Conservation (phyloP, 2,329 filamentous ascomycete genomes). For the Sporothrix brasiliensis region DNA sequence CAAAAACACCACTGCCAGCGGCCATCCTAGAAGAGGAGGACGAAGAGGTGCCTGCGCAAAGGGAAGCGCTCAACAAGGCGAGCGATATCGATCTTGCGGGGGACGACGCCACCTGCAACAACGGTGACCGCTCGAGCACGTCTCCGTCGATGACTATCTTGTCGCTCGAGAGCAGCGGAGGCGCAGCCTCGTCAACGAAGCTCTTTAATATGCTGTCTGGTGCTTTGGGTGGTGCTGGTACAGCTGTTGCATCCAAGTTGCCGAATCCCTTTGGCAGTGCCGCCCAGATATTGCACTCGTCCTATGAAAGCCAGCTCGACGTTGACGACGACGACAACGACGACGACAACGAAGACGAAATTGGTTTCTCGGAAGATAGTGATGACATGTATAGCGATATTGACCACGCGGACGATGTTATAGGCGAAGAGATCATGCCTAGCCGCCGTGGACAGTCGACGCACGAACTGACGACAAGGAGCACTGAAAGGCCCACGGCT, state of each 20-base stretch:
- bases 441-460: background rate
- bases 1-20: background rate
- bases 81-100: background rate
- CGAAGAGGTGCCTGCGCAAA: constrained; percentile 28
- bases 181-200: constrained; percentile 42
- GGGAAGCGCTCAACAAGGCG: background rate
- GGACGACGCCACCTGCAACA: background rate
- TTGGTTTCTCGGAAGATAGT: background rate
- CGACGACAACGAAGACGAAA: background rate
- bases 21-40: constrained; percentile 34
- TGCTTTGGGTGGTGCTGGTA: constrained; percentile 56
- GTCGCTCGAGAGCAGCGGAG: constrained; percentile 1
- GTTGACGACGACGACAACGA: background rate
- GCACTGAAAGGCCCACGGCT: background rate
- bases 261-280: constrained; percentile 41
- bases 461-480: background rate
- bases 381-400: constrained; percentile 36
- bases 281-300: constrained; percentile 27
- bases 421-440: background rate
- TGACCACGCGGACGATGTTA: constrained; percentile 39
- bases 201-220: constrained; percentile 60
- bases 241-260: constrained; percentile 49
- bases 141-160: constrained; percentile 25
- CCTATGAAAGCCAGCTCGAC: background rate
- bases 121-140: constrained; percentile 27